Evolutionary conservation across 495 filamentous ascomycete species (phyloP), one percentile per base, ranked within the genome.

Genomic region (Hyaloscypha bicolor): DNA sequence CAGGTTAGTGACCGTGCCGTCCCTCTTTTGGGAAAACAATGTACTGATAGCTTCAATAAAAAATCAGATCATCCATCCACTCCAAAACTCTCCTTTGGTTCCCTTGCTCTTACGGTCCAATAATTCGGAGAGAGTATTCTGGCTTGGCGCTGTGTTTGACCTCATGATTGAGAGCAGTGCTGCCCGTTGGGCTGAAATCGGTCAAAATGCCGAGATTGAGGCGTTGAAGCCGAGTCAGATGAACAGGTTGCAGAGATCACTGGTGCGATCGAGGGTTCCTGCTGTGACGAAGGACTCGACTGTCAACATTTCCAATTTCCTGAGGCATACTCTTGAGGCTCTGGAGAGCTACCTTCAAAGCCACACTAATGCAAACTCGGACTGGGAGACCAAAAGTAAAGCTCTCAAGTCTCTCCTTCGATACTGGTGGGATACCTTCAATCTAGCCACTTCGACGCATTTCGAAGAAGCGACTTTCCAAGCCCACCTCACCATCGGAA

Each of bases 221-320:
- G 71, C 78, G 11, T 74, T 80, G 67, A 88, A 88, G 69, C 83
- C 88, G 31, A 86, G 85, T 9, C 80, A 86, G 56, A 82, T 91
- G 82, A 91, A 86, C 66, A 83, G 87, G 4, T 77, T 94, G 21
- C 88, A 93, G 76, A 79, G 90, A 59, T 93, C 91, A 11, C 76
- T 86, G 55, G 82, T 86, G 16, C 83, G 85, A 11, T 76, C 74
- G 59, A 83, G 84, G 11, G 83, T 89, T 31, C 83, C 85, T 29
- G 81, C 83, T 11, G 79, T 89, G 22, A 83, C 85, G 63, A 87
- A 88, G 53, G 90, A 93, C 66, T 84, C 89, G 8, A 92, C 91
- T 6, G 75, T 77, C 8, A 72, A 78, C 62, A 73, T 82, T 9
- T 77, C 75, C 0, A 64, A 71, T 14, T 86, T 86, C 65, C 72